These are phyloP conservation scores for Cyathus striatus DNA, from an alignment of 768 basidiomycete species.

Conservation along the genomic window DNA sequence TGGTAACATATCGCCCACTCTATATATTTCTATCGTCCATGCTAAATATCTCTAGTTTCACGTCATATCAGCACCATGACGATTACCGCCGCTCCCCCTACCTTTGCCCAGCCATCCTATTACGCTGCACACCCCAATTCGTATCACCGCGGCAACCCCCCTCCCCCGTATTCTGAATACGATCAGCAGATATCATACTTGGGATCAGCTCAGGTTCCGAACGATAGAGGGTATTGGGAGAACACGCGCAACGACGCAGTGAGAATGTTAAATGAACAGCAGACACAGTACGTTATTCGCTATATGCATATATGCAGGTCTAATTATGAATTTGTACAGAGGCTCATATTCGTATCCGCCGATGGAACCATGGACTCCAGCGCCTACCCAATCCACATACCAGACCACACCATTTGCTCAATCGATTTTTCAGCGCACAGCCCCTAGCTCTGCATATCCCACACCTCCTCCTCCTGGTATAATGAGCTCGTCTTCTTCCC, in stretches of 20 bases:
- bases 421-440: conserved; percentile 57
- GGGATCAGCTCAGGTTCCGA: conserved; percentile 37
- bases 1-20: conserved; percentile 43
- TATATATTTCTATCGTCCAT: conserved; percentile 3
- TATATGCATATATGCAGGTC: conserved; percentile 16
- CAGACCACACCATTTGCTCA: conserved; percentile 56
- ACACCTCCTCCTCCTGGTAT: conserved; percentile 68
- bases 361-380: conserved; percentile 35
- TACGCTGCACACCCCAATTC: conserved; percentile 28
- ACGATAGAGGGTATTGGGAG: conserved; percentile 62
- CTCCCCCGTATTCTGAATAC: conserved; percentile 64
- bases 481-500: conserved; percentile 64
- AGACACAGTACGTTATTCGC: conserved; percentile 37
- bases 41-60: conserved; percentile 39
- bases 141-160: conserved; percentile 34
- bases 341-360: conserved; percentile 39
- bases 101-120: conserved; percentile 56
- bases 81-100: conserved; percentile 53
- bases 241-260: conserved; percentile 55
- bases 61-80: conserved; percentile 61
- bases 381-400: conserved; percentile 43
- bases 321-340: conserved; percentile 9
- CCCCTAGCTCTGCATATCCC: conserved; percentile 62
- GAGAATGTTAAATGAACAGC: conserved; percentile 51
- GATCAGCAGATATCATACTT: conserved; percentile 56